Evolutionary conservation across 345 rosid genomes (phyloP).

Genomic region (Zanthoxylum bungeanum): DNA sequence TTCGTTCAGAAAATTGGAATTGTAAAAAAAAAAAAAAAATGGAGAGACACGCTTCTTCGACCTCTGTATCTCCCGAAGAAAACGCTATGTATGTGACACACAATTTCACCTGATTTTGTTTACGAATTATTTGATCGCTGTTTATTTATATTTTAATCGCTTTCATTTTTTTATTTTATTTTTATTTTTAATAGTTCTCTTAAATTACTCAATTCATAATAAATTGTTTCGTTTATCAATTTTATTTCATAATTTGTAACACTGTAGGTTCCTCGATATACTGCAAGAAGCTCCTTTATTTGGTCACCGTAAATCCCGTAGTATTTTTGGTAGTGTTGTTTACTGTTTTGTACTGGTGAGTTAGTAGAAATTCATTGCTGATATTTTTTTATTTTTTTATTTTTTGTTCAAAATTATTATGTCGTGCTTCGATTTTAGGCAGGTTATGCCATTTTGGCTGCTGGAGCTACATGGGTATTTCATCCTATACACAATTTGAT

Average conservation of each 20-base stretch:
- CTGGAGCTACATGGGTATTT: constrained; percentile 71
- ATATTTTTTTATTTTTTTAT: too few relatives aligned
- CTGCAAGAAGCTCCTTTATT: constrained; percentile 89
- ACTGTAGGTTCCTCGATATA: constrained; percentile 80
- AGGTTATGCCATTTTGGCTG: constrained; percentile 75
- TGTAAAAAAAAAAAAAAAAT: background rate
- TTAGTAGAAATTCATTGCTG: constrained; percentile 37
- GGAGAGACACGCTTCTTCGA: constrained; percentile 57
- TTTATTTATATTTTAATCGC: too few relatives aligned
- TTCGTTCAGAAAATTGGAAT: background rate
- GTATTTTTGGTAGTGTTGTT: constrained; percentile 65
- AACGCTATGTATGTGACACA: constrained; percentile 61
- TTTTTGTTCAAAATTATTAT: too few relatives aligned
- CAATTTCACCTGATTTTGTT: too few relatives aligned
- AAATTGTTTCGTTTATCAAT: constrained; percentile 3
- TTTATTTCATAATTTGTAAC: constrained; percentile 14
- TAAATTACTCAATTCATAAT: background rate
- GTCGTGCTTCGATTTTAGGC: constrained; percentile 39
- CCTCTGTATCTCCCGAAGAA: too few relatives aligned
- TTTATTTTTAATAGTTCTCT: background rate
- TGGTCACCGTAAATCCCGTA: constrained; percentile 86
- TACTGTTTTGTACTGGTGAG: constrained; percentile 72
- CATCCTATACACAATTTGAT: constrained; percentile 31
- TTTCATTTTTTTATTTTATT: too few relatives aligned
- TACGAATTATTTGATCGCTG: background rate